Evolutionary conservation across 31 red algal genomes (phyloP).

Genomic region (Asparagopsis taxiformis): DNA sequence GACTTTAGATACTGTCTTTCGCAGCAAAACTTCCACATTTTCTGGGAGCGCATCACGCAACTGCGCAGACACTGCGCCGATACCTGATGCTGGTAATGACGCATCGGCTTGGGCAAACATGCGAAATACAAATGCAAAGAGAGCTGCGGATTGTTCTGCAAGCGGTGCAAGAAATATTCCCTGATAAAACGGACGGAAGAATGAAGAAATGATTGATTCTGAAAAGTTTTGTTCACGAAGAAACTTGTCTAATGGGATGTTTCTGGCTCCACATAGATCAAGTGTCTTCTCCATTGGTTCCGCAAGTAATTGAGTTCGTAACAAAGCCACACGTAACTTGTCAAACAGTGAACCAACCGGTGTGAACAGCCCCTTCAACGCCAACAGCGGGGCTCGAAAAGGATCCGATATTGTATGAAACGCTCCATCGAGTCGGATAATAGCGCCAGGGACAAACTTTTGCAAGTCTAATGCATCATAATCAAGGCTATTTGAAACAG

Average conservation of each 20-base stretch:
- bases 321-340: slow-evolving; percentile 50
- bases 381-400: slow-evolving; percentile 38
- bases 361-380: slow-evolving; percentile 13
- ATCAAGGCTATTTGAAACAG: slow-evolving; percentile 44
- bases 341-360: slow-evolving; percentile 64
- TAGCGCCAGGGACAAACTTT: slow-evolving; percentile 50
- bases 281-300: slow-evolving; percentile 18
- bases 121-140: slow-evolving; percentile 88
- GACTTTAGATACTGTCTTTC: slow-evolving; percentile 51
- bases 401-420: slow-evolving; percentile 64
- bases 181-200: slow-evolving; percentile 93
- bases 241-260: slow-evolving; percentile 17
- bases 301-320: slow-evolving; percentile 20
- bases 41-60: slow-evolving; percentile 46
- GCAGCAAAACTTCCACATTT: slow-evolving; percentile 35
- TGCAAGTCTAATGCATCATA: slow-evolving; percentile 39
- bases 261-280: neutral
- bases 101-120: slow-evolving; percentile 78
- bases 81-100: slow-evolving; percentile 77
- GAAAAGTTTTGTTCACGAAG: slow-evolving; percentile 55
- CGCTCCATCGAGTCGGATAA: slow-evolving; percentile 25
- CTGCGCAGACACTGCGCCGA: slow-evolving; percentile 56
- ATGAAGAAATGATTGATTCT: slow-evolving; percentile 44
- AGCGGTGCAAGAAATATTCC: slow-evolving; percentile 88
- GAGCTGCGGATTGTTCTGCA: slow-evolving; percentile 47